These are phyloP conservation scores for Apiotrichum veenhuisii DNA, from an alignment of 1,284 basidiomycete species.

Conservation along the genomic window DNA sequence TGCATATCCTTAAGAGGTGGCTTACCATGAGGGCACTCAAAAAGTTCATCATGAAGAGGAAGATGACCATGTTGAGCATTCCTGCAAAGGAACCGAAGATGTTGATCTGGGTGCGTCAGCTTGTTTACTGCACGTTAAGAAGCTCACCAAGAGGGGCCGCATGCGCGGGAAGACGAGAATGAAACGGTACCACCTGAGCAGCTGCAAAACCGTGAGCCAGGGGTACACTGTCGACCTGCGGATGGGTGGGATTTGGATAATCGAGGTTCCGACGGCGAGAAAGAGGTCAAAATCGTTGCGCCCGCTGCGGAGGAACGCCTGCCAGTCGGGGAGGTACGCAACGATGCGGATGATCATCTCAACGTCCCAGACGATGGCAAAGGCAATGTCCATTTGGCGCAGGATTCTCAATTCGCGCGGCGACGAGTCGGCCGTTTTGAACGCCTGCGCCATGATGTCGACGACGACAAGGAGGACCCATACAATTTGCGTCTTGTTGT, in stretches of 20 bases:
- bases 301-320: conserved; percentile 63
- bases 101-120: conserved; percentile 57
- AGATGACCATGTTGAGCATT: conserved; percentile 88
- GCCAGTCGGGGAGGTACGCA: conserved; percentile 75
- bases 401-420: conserved; percentile 52
- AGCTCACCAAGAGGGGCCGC: conserved; percentile 34
- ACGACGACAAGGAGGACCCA: conserved; percentile 74
- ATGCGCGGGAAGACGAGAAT: conserved; percentile 58
- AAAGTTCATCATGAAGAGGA: conserved; percentile 85
- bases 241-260: conserved; percentile 84
- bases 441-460: conserved; percentile 71
- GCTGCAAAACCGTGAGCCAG: conserved; percentile 89
- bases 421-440: conserved; percentile 60
- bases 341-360: conserved; percentile 79
- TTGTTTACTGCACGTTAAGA: too few relatives aligned
- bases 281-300: conserved; percentile 75
- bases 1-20: conserved; percentile 35
- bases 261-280: conserved; percentile 72
- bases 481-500: conserved; percentile 55
- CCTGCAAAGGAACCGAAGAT: conserved; percentile 92
- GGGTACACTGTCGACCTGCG: conserved; percentile 65
- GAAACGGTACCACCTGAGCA: conserved; percentile 87
- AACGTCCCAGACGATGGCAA: conserved; percentile 80
- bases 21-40: conserved; percentile 76
- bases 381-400: conserved; percentile 67